Evolutionary conservation across 2,329 filamentous ascomycete species (phyloP).

Genomic region (Lecanicillium sp.): DNA sequence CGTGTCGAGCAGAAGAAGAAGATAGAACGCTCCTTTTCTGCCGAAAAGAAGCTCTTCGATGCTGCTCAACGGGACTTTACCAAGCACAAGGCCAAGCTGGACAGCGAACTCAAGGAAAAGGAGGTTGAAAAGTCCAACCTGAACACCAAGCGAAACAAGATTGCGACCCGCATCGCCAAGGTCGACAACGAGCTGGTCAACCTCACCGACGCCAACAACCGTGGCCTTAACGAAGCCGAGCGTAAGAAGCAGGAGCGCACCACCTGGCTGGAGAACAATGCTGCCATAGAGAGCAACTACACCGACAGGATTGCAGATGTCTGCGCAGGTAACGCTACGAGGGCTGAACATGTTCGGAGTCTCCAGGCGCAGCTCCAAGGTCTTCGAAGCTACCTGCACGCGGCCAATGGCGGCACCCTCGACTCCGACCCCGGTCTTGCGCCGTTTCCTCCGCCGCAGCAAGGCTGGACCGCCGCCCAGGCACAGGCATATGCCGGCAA

Average conservation of each 20-base stretch:
- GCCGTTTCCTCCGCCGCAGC: constrained; percentile 4
- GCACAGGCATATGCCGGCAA: constrained; percentile 24
- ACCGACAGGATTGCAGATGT: constrained; percentile 34
- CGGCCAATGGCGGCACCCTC: constrained; percentile 23
- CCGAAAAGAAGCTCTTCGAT: constrained; percentile 54
- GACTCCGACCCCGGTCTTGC: constrained; percentile 15
- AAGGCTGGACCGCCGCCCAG: constrained; percentile 13
- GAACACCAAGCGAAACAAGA: constrained; percentile 64
- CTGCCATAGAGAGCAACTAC: constrained; percentile 37
- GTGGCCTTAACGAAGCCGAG: constrained; percentile 57
- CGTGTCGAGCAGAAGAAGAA: constrained; percentile 50
- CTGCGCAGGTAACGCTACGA: constrained; percentile 20
- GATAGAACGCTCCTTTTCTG: constrained; percentile 43
- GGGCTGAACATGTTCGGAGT: constrained; percentile 21
- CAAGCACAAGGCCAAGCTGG: constrained; percentile 52
- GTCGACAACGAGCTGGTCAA: constrained; percentile 65
- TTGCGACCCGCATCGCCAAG: constrained; percentile 62
- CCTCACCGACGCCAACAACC: constrained; percentile 60
- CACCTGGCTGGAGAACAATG: constrained; percentile 38
- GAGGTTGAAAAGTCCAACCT: constrained; percentile 57
- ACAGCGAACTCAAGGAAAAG: constrained; percentile 54
- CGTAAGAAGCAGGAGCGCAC: constrained; percentile 45
- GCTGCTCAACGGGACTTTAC: constrained; percentile 45
- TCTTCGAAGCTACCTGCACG: constrained; percentile 20
- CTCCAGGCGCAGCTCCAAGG: constrained; percentile 22